Percentiles rank a stretch among this genome's conserved stretches.
These are phyloP conservation scores for Pleurotus eryngii DNA, from an alignment of 768 basidiomycete species.

Conservation along the genomic window DNA sequence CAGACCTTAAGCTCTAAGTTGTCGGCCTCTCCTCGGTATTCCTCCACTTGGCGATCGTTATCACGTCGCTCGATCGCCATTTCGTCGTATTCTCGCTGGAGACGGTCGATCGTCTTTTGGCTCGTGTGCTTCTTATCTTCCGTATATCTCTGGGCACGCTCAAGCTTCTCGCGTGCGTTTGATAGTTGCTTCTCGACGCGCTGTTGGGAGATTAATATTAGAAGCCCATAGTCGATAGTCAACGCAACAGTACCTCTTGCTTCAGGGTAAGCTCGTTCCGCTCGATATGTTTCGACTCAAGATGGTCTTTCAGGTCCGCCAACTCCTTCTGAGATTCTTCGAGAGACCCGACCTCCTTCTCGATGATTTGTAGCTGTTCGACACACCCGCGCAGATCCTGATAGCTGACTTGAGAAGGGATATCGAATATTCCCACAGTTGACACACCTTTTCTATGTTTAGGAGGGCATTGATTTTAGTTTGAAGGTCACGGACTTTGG, in stretches of 20 bases:
- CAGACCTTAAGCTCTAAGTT: conserved; percentile 64
- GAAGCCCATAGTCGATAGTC: background rate
- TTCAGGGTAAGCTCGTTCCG: conserved; percentile 63
- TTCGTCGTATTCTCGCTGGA: conserved; percentile 76
- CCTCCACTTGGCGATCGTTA: conserved; percentile 76
- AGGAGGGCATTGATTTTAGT: conserved; percentile 67
- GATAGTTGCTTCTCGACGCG: conserved; percentile 76
- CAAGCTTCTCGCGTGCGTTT: conserved; percentile 82
- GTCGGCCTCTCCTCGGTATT: conserved; percentile 67
- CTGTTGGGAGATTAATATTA: conserved; percentile 32
- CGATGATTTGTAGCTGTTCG: conserved; percentile 74
- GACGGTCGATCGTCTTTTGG: conserved; percentile 67
- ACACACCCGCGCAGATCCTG: conserved; percentile 71
- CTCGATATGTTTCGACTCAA: conserved; percentile 74
- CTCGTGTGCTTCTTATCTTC: conserved; percentile 78
- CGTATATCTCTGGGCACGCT: conserved; percentile 72
- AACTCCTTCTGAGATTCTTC: conserved; percentile 66
- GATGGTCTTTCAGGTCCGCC: conserved; percentile 61
- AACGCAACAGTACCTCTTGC: conserved; percentile 51
- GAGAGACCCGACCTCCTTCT: conserved; percentile 63
- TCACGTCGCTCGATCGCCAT: conserved; percentile 75
- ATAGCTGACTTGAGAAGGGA: background rate
- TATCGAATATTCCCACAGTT: conserved; percentile 1
- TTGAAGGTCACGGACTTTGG: conserved; percentile 75
- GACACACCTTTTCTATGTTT: conserved; percentile 68